These are phyloP conservation scores for Alternaria panax DNA, from an alignment of 2,329 filamentous ascomycete genomes.

Conservation along the genomic window DNA sequence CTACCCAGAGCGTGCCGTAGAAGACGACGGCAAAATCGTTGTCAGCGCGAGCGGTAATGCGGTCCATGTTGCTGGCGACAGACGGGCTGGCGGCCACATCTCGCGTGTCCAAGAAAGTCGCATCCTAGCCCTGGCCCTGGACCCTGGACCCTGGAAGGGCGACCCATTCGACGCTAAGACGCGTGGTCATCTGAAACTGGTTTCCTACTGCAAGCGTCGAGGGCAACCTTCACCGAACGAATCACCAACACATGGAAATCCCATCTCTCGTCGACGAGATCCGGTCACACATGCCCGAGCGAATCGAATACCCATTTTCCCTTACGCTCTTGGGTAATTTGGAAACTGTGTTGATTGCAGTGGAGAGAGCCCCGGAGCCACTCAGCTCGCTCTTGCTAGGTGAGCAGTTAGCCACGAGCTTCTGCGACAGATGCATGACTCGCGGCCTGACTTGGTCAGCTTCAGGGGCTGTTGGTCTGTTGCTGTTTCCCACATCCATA, in stretches of 20 bases:
- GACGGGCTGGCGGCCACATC: constrained; percentile 11
- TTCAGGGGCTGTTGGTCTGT: background rate
- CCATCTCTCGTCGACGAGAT: background rate
- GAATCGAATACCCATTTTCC: constrained; percentile 1
- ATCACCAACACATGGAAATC: background rate
- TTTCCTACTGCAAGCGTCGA: background rate
- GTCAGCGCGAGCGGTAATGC: constrained; percentile 33
- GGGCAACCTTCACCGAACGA: constrained; percentile 8
- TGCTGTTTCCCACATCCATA: background rate
- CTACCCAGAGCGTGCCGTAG: constrained; percentile 31
- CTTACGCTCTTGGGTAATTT: constrained; percentile 12
- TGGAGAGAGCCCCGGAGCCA: constrained; percentile 20
- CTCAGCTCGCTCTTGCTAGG: constrained; percentile 2
- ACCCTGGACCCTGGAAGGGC: constrained; percentile 14
- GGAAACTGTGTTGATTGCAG: constrained; percentile 10
- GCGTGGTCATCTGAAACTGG: constrained; percentile 26
- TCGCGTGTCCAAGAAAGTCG: constrained; percentile 10
- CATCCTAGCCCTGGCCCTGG: constrained; percentile 6
- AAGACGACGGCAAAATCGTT: constrained; percentile 27
- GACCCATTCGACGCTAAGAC: constrained; percentile 15
- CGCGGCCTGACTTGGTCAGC: background rate
- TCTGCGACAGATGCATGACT: background rate
- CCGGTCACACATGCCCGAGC: constrained; percentile 5
- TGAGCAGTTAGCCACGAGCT: background rate
- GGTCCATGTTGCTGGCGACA: constrained; percentile 30